These are phyloP conservation scores for Ustilago lituana DNA, from an alignment of 1,284 basidiomycete species.

Conservation along the genomic window DNA sequence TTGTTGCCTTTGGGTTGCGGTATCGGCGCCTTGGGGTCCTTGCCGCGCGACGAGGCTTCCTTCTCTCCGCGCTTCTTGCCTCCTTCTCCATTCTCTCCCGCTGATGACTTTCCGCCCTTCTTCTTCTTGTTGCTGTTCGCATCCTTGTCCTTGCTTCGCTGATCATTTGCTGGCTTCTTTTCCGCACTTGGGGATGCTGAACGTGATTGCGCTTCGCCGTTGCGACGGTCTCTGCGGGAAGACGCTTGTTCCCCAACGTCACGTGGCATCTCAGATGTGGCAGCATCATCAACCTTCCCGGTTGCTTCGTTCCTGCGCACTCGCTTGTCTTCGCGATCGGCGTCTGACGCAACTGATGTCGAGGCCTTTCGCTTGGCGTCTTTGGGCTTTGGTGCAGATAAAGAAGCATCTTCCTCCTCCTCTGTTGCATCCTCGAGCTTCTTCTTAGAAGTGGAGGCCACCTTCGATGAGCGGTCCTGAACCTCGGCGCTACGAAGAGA, in stretches of 20 bases:
- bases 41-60: conserved; percentile 15
- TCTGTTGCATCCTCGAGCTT: conserved; percentile 49
- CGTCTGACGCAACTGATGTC: conserved; percentile 24
- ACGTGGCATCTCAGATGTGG: conserved; percentile 7
- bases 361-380: conserved; percentile 54
- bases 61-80: conserved; percentile 44
- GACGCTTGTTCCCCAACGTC: conserved; percentile 11
- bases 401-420: conserved; percentile 16
- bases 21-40: conserved; percentile 41
- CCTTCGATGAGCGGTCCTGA: conserved; percentile 27
- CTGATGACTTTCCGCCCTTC: conserved; percentile 45
- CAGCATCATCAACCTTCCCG: conserved; percentile 24
- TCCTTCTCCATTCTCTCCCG: conserved; percentile 37
- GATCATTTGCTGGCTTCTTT: conserved; percentile 20
- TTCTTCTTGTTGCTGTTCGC: conserved; percentile 47
- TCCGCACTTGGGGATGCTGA: conserved; percentile 32
- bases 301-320: conserved; percentile 17
- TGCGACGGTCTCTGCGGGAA: conserved; percentile 27
- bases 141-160: conserved; percentile 36
- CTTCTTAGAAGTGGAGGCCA: conserved; percentile 55
- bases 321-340: conserved; percentile 50
- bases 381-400: conserved; percentile 24
- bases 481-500: conserved; percentile 15
- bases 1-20: conserved; percentile 45
- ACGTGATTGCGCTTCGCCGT: conserved; percentile 23